phyloP scores from a whole-genome alignment of 495 filamentous ascomycete species.

The Neurospora intermedia region DNA sequence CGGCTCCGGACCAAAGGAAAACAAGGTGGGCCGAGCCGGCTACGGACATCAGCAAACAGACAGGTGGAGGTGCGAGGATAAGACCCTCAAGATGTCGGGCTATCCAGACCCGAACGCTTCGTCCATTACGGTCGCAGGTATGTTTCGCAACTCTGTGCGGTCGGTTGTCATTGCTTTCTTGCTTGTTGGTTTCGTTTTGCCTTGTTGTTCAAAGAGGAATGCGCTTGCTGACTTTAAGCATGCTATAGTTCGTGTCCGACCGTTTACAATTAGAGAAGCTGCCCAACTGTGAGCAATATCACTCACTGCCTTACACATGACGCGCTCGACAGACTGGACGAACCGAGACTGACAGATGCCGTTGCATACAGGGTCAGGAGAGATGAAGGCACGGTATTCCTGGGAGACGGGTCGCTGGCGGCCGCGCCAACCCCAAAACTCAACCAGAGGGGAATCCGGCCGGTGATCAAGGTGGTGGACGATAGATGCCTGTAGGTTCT shows the following conservation, averaged over 20 bases:
- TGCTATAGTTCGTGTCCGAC: slow-evolving; percentile 73
- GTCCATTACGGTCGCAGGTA: slow-evolving; percentile 54
- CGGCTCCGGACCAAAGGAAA: background rate
- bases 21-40: background rate
- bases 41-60: background rate
- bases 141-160: slow-evolving; percentile 1
- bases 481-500: slow-evolving; percentile 81
- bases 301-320: background rate
- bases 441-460: slow-evolving; percentile 72
- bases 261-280: slow-evolving; percentile 75
- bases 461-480: slow-evolving; percentile 93
- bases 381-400: slow-evolving; percentile 83
- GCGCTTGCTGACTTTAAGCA: slow-evolving; percentile 4
- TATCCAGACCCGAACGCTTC: slow-evolving; percentile 29
- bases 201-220: background rate
- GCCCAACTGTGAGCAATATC: slow-evolving; percentile 45
- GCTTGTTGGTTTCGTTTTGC: background rate
- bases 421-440: slow-evolving; percentile 74
- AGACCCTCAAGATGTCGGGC: slow-evolving; percentile 15
- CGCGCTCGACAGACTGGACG: background rate
- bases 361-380: slow-evolving; percentile 46
- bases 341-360: slow-evolving; percentile 8
- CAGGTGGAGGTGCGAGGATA: slow-evolving; percentile 4
- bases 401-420: slow-evolving; percentile 90
- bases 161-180: background rate